These are phyloP conservation scores for Exophiala spinifera DNA, from an alignment of 2,329 filamentous ascomycete species.

Conservation along the genomic window DNA sequence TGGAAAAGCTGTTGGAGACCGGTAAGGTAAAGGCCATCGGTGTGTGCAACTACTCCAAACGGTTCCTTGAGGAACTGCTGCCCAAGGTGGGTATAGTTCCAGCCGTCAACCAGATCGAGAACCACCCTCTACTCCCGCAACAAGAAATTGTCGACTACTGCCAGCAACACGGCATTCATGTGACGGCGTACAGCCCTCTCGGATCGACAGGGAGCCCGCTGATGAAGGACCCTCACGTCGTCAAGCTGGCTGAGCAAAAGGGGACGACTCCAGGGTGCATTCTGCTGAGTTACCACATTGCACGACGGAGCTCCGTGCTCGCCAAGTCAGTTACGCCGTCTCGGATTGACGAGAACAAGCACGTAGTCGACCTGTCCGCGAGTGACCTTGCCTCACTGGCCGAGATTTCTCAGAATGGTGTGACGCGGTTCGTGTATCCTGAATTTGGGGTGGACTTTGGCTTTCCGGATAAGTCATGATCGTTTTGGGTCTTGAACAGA, in stretches of 20 bases:
- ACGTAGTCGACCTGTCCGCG: constrained; percentile 40
- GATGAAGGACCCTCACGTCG: constrained; percentile 41
- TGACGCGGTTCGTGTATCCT: constrained; percentile 22
- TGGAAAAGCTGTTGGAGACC: constrained; percentile 43
- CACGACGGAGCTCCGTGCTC: constrained; percentile 24
- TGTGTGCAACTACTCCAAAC: constrained; percentile 51
- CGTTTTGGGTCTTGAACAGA: background rate
- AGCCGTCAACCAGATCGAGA: constrained; percentile 52
- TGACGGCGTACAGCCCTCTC: constrained; percentile 55
- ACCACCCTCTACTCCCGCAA: constrained; percentile 55
- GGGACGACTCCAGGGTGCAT: constrained; percentile 40
- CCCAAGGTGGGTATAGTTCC: constrained; percentile 45
- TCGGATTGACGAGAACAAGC: constrained; percentile 44
- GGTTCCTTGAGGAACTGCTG: constrained; percentile 49
- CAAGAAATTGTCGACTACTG: constrained; percentile 48
- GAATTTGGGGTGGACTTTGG: constrained; percentile 26
- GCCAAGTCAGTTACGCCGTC: constrained; percentile 43
- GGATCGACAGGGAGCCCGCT: constrained; percentile 50
- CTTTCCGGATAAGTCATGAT: constrained; percentile 26
- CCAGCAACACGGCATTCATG: constrained; percentile 49
- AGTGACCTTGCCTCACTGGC: constrained; percentile 37
- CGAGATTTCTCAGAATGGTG: constrained; percentile 25
- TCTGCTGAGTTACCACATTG: constrained; percentile 43
- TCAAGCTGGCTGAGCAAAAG: constrained; percentile 41
- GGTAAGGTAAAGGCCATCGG: constrained; percentile 52